These are phyloP conservation scores for Lizonia empirigonia DNA, from an alignment of 2,329 filamentous ascomycete species.

Conservation along the genomic window DNA sequence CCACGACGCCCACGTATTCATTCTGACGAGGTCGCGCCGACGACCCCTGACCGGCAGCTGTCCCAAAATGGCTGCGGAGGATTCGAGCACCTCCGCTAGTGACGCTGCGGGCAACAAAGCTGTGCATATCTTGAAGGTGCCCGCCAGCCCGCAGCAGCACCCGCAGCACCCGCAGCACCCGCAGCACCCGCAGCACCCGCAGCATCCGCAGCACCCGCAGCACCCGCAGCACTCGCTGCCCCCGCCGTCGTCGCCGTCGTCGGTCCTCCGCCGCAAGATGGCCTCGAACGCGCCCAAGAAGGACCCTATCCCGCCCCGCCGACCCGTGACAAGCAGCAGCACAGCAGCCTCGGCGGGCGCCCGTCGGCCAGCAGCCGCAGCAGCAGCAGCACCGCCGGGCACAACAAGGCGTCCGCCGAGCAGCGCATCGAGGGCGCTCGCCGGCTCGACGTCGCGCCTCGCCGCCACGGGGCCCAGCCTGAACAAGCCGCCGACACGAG, in stretches of 20 bases:
- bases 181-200: too few species aligned
- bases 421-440: constrained; percentile 33
- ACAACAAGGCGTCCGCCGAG: constrained; percentile 29
- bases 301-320: constrained; percentile 36
- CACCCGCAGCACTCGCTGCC: constrained; percentile 24
- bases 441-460: constrained; percentile 34
- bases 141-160: constrained; percentile 2
- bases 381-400: constrained; percentile 25
- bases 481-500: constrained; percentile 47
- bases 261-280: constrained; percentile 42
- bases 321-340: constrained; percentile 24
- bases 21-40: constrained; percentile 5
- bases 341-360: constrained; percentile 11
- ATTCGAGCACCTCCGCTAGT: constrained; percentile 12
- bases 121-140: background rate
- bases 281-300: constrained; percentile 40
- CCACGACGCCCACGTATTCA: background rate
- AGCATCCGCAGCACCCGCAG: too few species aligned
- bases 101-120: constrained; percentile 4
- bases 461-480: constrained; percentile 36
- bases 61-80: constrained; percentile 14
- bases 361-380: constrained; percentile 12
- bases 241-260: constrained; percentile 35
- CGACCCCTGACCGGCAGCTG: constrained; percentile 6
- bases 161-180: constrained; percentile 27